Evolutionary conservation across 1,139 yeast genomes (phyloP), one percentile per base, ranked within the genome.

Genomic region (Nakaseomyces uthaithaninus): DNA sequence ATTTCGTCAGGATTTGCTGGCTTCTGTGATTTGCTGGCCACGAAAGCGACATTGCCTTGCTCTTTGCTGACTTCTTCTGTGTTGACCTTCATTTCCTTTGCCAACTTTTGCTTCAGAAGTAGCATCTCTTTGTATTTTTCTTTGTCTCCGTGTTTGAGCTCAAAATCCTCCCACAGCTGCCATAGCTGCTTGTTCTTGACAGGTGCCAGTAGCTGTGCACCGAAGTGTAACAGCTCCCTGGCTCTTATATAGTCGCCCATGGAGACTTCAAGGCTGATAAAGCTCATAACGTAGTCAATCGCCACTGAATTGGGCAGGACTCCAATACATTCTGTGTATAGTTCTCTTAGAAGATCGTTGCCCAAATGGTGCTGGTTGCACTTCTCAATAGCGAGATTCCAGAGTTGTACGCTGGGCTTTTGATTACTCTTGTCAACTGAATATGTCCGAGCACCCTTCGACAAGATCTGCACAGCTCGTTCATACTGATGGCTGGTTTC

Each of bases 91-190:
- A 66, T 64, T 42, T 64, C 62, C 3, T 64, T 67, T 30, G 61
- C 66, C n/a, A 71, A 66, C 37, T 71, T 65, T 38, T 89, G 67
- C 56, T 79, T 83, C 50, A 70, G 66, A 37, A 80, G 66, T 17
- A 87, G 60, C 89, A 86, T 81, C 12, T 78, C 81, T 51, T 82
- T 86, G 59, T 74, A 86, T 0, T 83, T 74, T 2, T 68, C 69
- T 52, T 83, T 94, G 46, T 72, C 66, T 2, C 96, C 96, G 56
- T 74, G 53, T 15, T 72, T 67, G 28, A 84, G 58, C 55, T 87
- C 96, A 59, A 86, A 85, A 10, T 66, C 60, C 43, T 79, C 81
- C 94, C 95, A 87, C 33, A 63, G 60, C 1, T 62, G 60, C 89
- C 89, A 81, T 8, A 73, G 57, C 4, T 57, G 59, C 42, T 50